These are phyloP conservation scores for Coemansia sp. DNA, from an alignment of 192 early-diverging fungal species.

Conservation along the genomic window DNA sequence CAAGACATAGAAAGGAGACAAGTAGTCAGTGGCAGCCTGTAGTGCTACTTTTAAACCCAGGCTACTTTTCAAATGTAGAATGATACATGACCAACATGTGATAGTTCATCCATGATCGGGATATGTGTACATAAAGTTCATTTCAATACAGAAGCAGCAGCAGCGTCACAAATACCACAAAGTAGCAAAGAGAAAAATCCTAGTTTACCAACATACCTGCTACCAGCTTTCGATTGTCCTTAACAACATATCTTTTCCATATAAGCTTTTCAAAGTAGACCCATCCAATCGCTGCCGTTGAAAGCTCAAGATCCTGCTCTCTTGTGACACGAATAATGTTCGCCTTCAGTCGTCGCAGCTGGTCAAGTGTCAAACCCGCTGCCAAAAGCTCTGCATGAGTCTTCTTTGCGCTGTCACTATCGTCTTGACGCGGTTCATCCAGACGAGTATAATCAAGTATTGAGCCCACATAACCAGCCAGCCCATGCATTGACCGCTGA, in stretches of 20 bases:
- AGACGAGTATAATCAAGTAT: slow-evolving; percentile 80
- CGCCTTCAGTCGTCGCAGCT: slow-evolving; percentile 82
- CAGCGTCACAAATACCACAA: not conserved
- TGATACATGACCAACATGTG: too few species aligned
- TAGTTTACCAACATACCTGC: slow-evolving; percentile 34
- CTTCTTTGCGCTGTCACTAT: slow-evolving; percentile 82
- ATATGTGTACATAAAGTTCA: not conserved
- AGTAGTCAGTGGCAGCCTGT: not conserved
- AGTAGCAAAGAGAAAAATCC: not conserved
- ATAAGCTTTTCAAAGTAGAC: slow-evolving; percentile 97
- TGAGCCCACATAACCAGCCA: slow-evolving; percentile 84
- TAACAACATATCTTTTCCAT: slow-evolving; percentile 69
- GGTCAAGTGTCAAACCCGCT: slow-evolving; percentile 76
- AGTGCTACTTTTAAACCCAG: not conserved
- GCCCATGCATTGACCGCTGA: slow-evolving; percentile 72
- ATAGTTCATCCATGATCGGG: not conserved
- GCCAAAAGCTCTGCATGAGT: slow-evolving; percentile 77
- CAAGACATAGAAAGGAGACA: not conserved
- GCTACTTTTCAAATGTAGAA: too few species aligned
- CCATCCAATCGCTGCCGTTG: slow-evolving; percentile 83
- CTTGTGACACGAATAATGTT: slow-evolving; percentile 69
- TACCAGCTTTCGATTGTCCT: slow-evolving; percentile 67
- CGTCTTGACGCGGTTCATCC: slow-evolving; percentile 82
- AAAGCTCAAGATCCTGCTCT: slow-evolving; percentile 81
- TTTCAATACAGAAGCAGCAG: not conserved